Base-by-base conservation (phyloP, 140 eudicot species). In the Bidens hawaiensis region DNA sequence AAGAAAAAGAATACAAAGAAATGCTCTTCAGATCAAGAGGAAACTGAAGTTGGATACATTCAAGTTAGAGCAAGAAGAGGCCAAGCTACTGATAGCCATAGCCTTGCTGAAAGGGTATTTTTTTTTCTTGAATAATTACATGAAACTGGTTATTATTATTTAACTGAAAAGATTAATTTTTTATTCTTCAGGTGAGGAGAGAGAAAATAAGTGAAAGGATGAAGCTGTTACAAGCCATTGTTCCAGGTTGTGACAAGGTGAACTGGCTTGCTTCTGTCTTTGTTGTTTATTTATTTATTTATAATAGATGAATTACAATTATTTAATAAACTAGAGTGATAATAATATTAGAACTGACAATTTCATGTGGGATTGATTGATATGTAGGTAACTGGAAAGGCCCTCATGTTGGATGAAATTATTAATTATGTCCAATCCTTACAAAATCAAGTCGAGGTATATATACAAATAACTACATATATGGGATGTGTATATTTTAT, bases 51-150 rank as follows among this genome's bases (percentile, higher is more conserved):
- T 19, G 95, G 87, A 28, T 86, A 83, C 72, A 80, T 86, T 80
- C 95, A 82, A 82, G 90, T 88, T 17, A 88, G 94, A 76, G 96
- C 96, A 21, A 88, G 96, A n/a, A n/a, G n/a, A n/a, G n/a, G n/a
- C n/a, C n/a, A n/a, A n/a, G n/a, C n/a, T n/a, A n/a, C n/a, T n/a
- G n/a, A n/a, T n/a, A n/a, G n/a, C n/a, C n/a, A n/a, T n/a, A n/a
- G n/a, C n/a, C n/a, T n/a, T n/a, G n/a, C 96, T 59, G 96, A 88
- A 70, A 88, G 96, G 94, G 96, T 88, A 82, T 0, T n/a, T n/a
- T 28, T n/a, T 15, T 38, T 62, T 22, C 15, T 2, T 9, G 7
- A 27, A 17, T 33, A 42, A 25, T 49, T 18, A 19, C 15, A 41
- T n/a, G n/a, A n/a, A 14, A 21, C 57, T n/a, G 13, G 11, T 42